Conservation (phyloP, 805 yeast genomes). For the Zygosaccharomyces kombuchaensis region DNA sequence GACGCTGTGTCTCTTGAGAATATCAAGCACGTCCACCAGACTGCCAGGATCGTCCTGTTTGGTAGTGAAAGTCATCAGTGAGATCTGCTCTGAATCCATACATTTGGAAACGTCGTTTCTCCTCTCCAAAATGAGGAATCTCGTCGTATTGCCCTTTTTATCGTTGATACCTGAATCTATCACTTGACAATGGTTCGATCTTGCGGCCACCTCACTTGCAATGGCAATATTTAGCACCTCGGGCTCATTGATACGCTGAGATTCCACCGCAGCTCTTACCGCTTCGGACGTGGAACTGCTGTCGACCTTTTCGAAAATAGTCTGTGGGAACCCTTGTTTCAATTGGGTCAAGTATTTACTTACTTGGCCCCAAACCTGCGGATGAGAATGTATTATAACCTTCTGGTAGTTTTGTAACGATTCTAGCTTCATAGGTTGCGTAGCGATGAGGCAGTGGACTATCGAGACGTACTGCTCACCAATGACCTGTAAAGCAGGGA, state of each 20-base stretch:
- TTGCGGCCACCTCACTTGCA: conserved; percentile 65
- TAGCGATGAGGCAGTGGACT: conserved; percentile 60
- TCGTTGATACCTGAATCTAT: conserved; percentile 62
- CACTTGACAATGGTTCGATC: conserved; percentile 54
- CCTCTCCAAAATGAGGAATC: conserved; percentile 68
- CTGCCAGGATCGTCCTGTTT: conserved; percentile 70
- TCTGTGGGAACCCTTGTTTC: conserved; percentile 29
- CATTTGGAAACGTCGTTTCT: conserved; percentile 18
- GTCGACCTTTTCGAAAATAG: conserved; percentile 50
- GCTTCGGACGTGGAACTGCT: conserved; percentile 81
- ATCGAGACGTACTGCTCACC: conserved; percentile 82
- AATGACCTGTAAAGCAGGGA: conserved; percentile 48
- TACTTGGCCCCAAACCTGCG: conserved; percentile 98
- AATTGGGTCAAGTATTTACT: conserved; percentile 47
- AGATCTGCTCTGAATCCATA: conserved; percentile 30
- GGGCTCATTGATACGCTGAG: conserved; percentile 18
- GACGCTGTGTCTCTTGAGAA: conserved; percentile 50
- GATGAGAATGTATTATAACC: conserved; percentile 79
- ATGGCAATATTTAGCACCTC: conserved; percentile 54
- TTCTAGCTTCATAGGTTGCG: conserved; percentile 39
- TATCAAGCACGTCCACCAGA: conserved; percentile 57
- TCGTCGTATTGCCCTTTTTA: conserved; percentile 68
- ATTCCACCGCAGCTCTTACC: conserved; percentile 38
- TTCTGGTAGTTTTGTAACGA: conserved; percentile 37
- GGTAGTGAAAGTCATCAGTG: conserved; percentile 63